Evolutionary conservation across 352 stramenopile species (phyloP).

Genomic region (Bremia lactucae): DNA sequence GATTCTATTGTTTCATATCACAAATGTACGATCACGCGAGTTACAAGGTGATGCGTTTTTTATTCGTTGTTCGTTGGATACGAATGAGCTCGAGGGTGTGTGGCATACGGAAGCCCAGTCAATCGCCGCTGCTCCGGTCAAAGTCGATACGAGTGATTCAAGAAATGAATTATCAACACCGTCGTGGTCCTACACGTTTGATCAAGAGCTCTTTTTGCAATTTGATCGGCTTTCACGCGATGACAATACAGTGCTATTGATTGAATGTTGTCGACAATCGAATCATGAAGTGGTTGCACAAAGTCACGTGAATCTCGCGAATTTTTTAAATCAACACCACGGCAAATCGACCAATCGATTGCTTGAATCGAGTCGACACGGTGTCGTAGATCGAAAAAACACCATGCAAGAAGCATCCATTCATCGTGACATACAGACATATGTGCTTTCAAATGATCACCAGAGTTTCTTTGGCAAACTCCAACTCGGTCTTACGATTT

Average conservation of each 20-base stretch:
- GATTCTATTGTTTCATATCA: slow-evolving; percentile 54
- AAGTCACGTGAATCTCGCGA: slow-evolving; percentile 75
- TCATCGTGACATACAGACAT: slow-evolving; percentile 36
- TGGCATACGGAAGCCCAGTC: slow-evolving; percentile 81
- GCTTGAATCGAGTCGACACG: no score
- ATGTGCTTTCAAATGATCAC: slow-evolving; percentile 73
- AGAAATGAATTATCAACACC: slow-evolving; percentile 8
- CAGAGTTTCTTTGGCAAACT: slow-evolving; percentile 82
- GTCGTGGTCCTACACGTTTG: slow-evolving; percentile 58
- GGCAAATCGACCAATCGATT: slow-evolving; percentile 15
- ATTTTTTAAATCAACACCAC: slow-evolving; percentile 50
- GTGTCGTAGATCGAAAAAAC: no score
- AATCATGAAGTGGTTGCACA: slow-evolving; percentile 72
- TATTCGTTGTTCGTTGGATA: slow-evolving; percentile 75
- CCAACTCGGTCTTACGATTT: slow-evolving; percentile 48
- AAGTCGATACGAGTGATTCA: slow-evolving; percentile 13
- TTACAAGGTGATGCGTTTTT: slow-evolving; percentile 63
- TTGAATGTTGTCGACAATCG: slow-evolving; percentile 67
- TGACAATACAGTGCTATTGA: slow-evolving; percentile 75
- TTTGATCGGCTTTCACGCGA: slow-evolving; percentile 75
- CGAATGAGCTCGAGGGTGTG: slow-evolving; percentile 73
- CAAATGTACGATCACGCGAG: slow-evolving; percentile 50
- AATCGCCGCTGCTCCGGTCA: slow-evolving; percentile 29
- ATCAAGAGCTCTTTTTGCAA: slow-evolving; percentile 74
- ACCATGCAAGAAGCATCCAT: no score